These are phyloP conservation scores for Leccinellum rugosiceps DNA, from an alignment of 768 basidiomycete species.

Conservation along the genomic window DNA sequence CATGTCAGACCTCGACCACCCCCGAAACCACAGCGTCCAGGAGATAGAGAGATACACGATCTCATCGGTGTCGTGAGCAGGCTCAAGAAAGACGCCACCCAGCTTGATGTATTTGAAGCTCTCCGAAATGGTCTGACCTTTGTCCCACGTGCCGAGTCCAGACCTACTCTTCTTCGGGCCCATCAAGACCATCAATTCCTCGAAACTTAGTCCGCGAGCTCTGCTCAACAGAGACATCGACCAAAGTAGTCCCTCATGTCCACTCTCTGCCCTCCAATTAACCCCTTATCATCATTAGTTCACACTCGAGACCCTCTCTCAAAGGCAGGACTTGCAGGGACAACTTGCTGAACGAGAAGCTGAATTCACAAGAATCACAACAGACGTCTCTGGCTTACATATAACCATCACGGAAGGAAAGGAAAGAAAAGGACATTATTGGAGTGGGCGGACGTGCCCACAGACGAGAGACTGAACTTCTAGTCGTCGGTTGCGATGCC, in stretches of 20 bases:
- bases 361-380: constrained; percentile 71
- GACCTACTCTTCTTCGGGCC: constrained; percentile 66
- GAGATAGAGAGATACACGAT: constrained; percentile 87
- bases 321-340: constrained; percentile 59
- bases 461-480: constrained; percentile 63
- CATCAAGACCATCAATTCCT: constrained; percentile 67
- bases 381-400: constrained; percentile 69
- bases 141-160: constrained; percentile 60
- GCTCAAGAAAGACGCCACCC: constrained; percentile 22
- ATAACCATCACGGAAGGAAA: constrained; percentile 83
- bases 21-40: constrained; percentile 49
- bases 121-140: neutral
- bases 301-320: constrained; percentile 81
- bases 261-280: neutral
- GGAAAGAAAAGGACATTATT: constrained; percentile 75
- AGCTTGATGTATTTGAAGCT: constrained; percentile 50
- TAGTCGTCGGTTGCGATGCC: constrained; percentile 47
- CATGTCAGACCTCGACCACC: too few species aligned
- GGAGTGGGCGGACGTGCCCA: constrained; percentile 72
- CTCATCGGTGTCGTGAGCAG: constrained; percentile 75
- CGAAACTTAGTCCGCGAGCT: constrained; percentile 70
- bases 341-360: constrained; percentile 84
- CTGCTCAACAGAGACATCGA: constrained; percentile 70
- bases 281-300: constrained; percentile 49
- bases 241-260: constrained; percentile 47